Base-by-base conservation (phyloP, 768 basidiomycete genomes). In the Pilatotrama ljubarskyi region DNA sequence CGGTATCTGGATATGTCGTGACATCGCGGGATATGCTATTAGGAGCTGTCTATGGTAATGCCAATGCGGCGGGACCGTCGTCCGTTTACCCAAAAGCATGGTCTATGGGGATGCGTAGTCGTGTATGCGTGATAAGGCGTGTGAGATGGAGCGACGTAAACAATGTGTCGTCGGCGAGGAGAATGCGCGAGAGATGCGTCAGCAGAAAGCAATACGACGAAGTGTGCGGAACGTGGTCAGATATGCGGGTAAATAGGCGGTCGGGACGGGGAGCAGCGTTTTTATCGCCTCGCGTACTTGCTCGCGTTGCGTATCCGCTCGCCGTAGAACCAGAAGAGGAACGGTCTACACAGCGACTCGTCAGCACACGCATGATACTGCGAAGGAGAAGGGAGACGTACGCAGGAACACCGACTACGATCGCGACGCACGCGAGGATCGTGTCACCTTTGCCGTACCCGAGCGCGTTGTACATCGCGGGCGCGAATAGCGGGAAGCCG, bases 401-500 rank as follows among this genome's bases (percentile, higher is more conserved):
- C 80, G 80, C 77, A 29, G 88, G 87, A 61, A 83, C 82, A 15
- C 88, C 88, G 14, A 91, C 70, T 0, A 70, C 78, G 53, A 91
- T 82, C 1, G 85, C 77, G 1, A 81, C 63, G 9, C 68, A 78
- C 0, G 88, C 88, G 6, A 92, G 76, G 3, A 91, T 76, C 0
- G 88, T 87, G 62, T 84, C 73, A 8, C 86, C 87, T 60, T 84
- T 87, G 0, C 89, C 90, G 56, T 86, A 87, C 3, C 88, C 90
- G 0, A 91, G 75, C 14, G 75, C 74, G 0, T 75, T 70, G 71
- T 82, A 91, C 83, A 91, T 87, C 37, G 80, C 75, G 18, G 86
- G 84, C 3, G 85, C 87, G 64, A 92, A 92, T n/a, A 92, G 73
- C 2, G 90, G 91, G 68, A 93, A 91, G 1, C 80, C 84, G 53